These are phyloP conservation scores for Helianthus annuus DNA, from an alignment of 129 eudicot genomes.

Conservation along the genomic window DNA sequence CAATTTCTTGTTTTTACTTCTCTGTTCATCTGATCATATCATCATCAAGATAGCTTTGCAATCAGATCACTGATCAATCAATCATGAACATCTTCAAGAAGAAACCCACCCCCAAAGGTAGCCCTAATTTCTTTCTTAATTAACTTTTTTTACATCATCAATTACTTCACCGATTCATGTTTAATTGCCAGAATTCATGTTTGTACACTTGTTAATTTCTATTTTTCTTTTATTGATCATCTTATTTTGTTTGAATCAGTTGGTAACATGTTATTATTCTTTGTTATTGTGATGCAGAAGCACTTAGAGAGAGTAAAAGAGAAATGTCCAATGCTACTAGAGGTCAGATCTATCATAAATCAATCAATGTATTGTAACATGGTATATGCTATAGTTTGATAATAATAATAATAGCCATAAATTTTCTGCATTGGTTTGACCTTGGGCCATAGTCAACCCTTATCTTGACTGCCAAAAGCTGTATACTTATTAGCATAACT, in stretches of 20 bases:
- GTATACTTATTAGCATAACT: background rate
- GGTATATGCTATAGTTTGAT: background rate
- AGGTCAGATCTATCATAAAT: conserved; percentile 43
- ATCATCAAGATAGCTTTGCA: background rate
- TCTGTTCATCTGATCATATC: conserved; percentile 8
- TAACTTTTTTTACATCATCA: conserved; percentile 2
- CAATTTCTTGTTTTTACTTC: background rate
- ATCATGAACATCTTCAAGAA: conserved; percentile 82
- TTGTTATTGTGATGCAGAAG: conserved; percentile 57
- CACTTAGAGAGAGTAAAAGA: conserved; percentile 86
- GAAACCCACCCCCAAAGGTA: conserved; percentile 92
- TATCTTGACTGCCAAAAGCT: conserved; percentile 6
- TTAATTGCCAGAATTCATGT: background rate
- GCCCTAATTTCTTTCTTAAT: conserved; percentile 27
- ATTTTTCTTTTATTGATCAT: background rate
- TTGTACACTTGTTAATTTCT: background rate
- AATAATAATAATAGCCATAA: background rate
- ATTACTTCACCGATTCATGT: conserved; percentile 11
- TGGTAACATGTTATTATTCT: background rate
- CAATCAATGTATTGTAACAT: background rate
- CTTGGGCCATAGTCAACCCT: background rate
- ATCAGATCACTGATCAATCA: conserved; percentile 33
- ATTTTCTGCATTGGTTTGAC: background rate
- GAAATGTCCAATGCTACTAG: conserved; percentile 95
- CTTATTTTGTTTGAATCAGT: background rate